A percentile compares a stretch with the other conserved stretches of the same genome.
Conservation (phyloP, 192 early-diverging fungal genomes). For the Coemansia sp. region DNA sequence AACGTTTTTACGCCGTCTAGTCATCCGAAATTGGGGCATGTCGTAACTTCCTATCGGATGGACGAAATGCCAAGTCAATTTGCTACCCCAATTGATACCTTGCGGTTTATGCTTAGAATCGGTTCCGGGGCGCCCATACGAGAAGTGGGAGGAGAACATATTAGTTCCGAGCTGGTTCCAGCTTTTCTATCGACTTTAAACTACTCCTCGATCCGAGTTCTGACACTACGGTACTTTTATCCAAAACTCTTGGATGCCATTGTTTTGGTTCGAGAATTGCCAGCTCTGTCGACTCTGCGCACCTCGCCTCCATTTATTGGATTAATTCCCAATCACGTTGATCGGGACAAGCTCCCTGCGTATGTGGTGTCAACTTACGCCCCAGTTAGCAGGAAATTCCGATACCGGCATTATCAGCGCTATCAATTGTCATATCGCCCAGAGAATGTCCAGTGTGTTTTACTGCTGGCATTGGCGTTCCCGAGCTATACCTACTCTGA, state of each 20-base stretch:
- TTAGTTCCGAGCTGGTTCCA: background rate
- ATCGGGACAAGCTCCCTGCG: background rate
- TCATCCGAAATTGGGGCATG: background rate
- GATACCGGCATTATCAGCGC: background rate
- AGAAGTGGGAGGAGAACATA: background rate
- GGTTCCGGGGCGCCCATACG: background rate
- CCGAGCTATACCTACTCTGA: background rate
- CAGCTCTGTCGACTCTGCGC: background rate
- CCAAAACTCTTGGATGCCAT: background rate
- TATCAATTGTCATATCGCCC: too few species aligned
- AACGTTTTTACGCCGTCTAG: background rate
- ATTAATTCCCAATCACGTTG: too few species aligned
- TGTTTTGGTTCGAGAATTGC: background rate
- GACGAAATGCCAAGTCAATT: background rate
- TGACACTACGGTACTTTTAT: background rate
- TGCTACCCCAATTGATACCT: background rate
- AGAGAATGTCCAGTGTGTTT: background rate
- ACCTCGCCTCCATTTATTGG: background rate
- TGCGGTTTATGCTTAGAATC: background rate
- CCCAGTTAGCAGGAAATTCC: background rate
- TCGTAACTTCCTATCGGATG: background rate
- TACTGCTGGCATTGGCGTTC: background rate
- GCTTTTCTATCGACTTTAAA: background rate
- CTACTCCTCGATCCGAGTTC: background rate
- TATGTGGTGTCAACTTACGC: background rate